phyloP scores from a whole-genome alignment of 331 rosid genomes.

The Stylosanthes scabra region DNA sequence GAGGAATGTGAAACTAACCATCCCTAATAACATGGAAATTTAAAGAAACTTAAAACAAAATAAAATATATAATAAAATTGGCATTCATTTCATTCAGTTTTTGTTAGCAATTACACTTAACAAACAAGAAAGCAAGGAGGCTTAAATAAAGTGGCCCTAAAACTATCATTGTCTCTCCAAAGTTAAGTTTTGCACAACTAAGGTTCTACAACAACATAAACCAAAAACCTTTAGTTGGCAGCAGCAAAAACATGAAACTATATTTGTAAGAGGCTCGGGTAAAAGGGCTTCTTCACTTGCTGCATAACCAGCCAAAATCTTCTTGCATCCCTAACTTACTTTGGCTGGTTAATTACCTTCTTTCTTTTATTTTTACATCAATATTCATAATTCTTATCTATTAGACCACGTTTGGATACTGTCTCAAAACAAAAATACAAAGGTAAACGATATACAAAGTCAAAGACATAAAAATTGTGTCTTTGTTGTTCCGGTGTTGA shows the following conservation, averaged over 20 bases:
- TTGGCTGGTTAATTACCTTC: slow-evolving; percentile 25
- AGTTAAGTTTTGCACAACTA: slow-evolving; percentile 24
- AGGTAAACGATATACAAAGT: too few species aligned
- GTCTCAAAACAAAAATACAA: not conserved
- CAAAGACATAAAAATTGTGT: too few species aligned
- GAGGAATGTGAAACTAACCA: slow-evolving; percentile 4
- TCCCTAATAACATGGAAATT: slow-evolving; percentile 32
- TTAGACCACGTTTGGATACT: slow-evolving; percentile 16
- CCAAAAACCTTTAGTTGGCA: slow-evolving; percentile 37
- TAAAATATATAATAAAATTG: not conserved
- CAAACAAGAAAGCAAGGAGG: slow-evolving; percentile 54
- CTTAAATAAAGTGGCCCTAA: slow-evolving; percentile 42
- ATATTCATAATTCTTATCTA: not conserved
- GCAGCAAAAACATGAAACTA: slow-evolving; percentile 21
- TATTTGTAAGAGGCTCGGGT: slow-evolving; percentile 43
- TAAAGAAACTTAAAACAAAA: not conserved
- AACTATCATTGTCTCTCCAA: slow-evolving; percentile 56
- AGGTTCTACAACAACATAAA: slow-evolving; percentile 25
- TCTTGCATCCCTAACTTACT: slow-evolving; percentile 21
- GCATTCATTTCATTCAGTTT: slow-evolving; percentile 36
- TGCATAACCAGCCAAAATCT: slow-evolving; percentile 6
- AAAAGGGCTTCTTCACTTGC: slow-evolving; percentile 32
- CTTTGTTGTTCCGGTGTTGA: too few species aligned
- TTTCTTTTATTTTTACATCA: slow-evolving; percentile 38
- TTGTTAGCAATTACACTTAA: slow-evolving; percentile 41